A percentile compares a stretch with the other conserved stretches of the same genome.
These are phyloP conservation scores for Penicillium italicum DNA, from an alignment of 2,329 filamentous ascomycete species.

Conservation along the genomic window DNA sequence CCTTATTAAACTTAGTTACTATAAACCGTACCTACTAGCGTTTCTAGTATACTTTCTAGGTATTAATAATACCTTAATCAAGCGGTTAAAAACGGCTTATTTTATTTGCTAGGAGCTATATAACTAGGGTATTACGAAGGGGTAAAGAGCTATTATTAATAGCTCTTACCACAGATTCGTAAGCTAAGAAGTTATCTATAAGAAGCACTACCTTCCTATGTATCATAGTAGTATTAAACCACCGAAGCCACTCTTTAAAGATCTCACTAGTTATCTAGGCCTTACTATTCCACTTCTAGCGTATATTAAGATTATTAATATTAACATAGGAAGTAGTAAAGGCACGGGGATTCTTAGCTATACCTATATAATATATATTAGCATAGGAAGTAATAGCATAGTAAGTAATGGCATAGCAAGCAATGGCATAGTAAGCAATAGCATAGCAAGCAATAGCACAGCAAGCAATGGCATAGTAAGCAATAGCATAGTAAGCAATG, in stretches of 20 bases:
- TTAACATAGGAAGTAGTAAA: background rate
- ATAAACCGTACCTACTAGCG: background rate
- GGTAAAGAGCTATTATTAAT: background rate
- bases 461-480: too few relatives aligned
- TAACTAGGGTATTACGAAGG: background rate
- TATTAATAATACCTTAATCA: background rate
- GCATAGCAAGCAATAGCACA: too few relatives aligned
- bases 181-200: background rate
- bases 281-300: background rate
- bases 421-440: too few relatives aligned
- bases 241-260: background rate
- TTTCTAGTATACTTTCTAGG: background rate
- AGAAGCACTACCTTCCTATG: background rate
- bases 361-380: background rate
- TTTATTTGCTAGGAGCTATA: background rate
- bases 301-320: background rate
- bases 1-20: background rate
- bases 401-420: too few relatives aligned
- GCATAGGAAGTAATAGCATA: too few relatives aligned
- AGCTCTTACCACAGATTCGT: background rate
- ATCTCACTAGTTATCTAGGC: background rate
- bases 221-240: background rate
- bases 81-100: background rate
- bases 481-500: too few relatives aligned
- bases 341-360: background rate